These are phyloP conservation scores for Globisporangium canariense DNA, from an alignment of 352 stramenopile genomes.

Conservation along the genomic window DNA sequence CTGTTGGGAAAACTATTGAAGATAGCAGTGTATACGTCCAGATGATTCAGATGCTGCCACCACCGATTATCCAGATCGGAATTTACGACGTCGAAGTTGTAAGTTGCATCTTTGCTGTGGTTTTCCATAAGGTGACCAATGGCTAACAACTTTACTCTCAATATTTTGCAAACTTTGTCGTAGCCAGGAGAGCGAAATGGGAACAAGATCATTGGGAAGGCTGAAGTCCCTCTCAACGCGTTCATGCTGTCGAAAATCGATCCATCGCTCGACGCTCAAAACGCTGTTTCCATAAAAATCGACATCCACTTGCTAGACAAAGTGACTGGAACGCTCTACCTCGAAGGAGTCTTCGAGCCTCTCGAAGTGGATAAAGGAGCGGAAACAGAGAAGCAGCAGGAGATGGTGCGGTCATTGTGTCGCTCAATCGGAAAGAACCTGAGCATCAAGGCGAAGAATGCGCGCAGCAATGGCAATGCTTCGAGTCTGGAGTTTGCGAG, in stretches of 20 bases:
- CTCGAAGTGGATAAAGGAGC: conserved; percentile 15
- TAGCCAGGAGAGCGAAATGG: conserved; percentile 43
- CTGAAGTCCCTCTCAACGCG: conserved; percentile 36
- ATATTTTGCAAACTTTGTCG: background rate
- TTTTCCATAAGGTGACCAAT: background rate
- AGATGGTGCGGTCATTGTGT: conserved; percentile 8
- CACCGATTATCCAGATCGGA: conserved; percentile 37
- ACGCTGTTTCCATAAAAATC: conserved; percentile 27
- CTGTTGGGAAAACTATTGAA: conserved; percentile 12
- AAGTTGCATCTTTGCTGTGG: conserved; percentile 14
- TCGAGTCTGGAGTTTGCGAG: background rate
- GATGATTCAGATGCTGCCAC: conserved; percentile 18
- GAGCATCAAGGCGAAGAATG: conserved; percentile 14
- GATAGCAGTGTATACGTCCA: background rate
- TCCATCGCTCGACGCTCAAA: background rate
- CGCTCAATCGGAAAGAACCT: conserved; percentile 12
- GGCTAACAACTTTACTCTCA: background rate
- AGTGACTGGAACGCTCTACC: conserved; percentile 27
- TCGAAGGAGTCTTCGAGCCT: conserved; percentile 48
- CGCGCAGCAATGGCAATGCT: background rate
- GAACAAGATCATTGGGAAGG: conserved; percentile 33
- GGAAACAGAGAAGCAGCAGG: background rate
- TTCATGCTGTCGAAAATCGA: conserved; percentile 24
- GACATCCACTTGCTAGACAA: conserved; percentile 28
- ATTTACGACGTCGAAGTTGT: conserved; percentile 57